A percentile compares a stretch with the other conserved stretches of the same genome.
These are phyloP conservation scores for Pyricularia pennisetigena DNA, from an alignment of 2,329 filamentous ascomycete genomes.

Conservation along the genomic window DNA sequence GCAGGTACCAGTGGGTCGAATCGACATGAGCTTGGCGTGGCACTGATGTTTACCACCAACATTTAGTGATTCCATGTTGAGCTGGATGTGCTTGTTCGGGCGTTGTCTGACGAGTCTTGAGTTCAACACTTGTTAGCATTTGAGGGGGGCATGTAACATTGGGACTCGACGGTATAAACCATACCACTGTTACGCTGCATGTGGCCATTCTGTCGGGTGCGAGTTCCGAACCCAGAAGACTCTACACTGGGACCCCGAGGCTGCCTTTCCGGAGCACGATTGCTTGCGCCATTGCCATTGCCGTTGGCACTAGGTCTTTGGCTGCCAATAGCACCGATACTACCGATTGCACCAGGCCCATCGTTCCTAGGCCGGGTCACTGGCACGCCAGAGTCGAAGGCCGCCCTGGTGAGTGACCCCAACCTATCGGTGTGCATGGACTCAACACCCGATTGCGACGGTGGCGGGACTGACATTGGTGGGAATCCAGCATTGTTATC, in stretches of 20 bases:
- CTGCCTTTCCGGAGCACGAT: slow-evolving; percentile 47
- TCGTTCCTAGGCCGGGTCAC: slow-evolving; percentile 1
- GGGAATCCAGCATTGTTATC: not conserved
- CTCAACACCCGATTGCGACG: not conserved
- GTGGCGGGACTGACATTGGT: not conserved
- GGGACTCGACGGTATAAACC: not conserved
- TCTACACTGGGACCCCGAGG: slow-evolving; percentile 47
- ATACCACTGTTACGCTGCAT: slow-evolving; percentile 51
- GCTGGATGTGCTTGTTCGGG: slow-evolving; percentile 1
- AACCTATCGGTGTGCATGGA: not conserved
- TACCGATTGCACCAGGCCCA: not conserved
- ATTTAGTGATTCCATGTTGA: slow-evolving; percentile 5
- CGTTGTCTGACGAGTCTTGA: slow-evolving; percentile 4
- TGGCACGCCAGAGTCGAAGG: slow-evolving; percentile 1
- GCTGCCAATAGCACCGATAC: slow-evolving; percentile 51
- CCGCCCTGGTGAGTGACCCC: slow-evolving; percentile 1
- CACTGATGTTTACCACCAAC: not conserved
- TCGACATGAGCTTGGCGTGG: not conserved
- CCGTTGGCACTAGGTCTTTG: slow-evolving; percentile 46
- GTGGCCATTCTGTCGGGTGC: slow-evolving; percentile 49
- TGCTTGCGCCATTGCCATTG: slow-evolving; percentile 26
- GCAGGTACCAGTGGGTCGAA: not conserved
- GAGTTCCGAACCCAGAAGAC: slow-evolving; percentile 40
- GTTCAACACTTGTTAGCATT: slow-evolving; percentile 16
- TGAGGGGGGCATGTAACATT: not conserved